phyloP scores from a whole-genome alignment of 2,329 filamentous ascomycete species.

The Clarireedia monteithiana region DNA sequence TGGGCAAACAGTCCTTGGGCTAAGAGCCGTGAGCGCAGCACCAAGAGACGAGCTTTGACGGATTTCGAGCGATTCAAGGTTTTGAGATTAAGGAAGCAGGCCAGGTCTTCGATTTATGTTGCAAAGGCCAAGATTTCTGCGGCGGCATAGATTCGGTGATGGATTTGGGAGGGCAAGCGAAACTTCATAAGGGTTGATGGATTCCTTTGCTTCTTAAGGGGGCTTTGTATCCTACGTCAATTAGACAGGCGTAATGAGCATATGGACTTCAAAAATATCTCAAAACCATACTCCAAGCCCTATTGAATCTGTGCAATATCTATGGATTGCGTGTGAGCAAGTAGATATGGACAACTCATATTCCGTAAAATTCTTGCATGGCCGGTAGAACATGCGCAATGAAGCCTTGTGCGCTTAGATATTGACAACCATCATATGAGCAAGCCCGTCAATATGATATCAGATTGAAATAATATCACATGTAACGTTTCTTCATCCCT shows the following conservation, averaged over 20 bases:
- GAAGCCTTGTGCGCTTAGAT: no score
- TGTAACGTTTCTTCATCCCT: no score
- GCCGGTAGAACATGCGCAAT: neutral
- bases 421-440: no score
- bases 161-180: conserved; percentile 37
- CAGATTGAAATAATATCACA: no score
- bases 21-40: conserved; percentile 81
- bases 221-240: conserved; percentile 58
- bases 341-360: neutral
- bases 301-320: conserved; percentile 4
- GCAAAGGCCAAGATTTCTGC: conserved; percentile 82
- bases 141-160: conserved; percentile 48
- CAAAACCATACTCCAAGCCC: conserved; percentile 3
- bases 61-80: conserved; percentile 99
- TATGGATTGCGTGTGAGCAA: neutral
- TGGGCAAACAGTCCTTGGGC: conserved; percentile 89
- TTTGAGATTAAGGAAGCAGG: conserved; percentile 98
- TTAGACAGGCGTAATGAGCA: conserved; percentile 57
- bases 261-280: conserved; percentile 49
- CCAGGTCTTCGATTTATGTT: conserved; percentile 97
- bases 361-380: neutral
- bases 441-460: no score
- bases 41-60: conserved; percentile 83
- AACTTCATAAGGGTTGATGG: conserved; percentile 47
- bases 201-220: conserved; percentile 49